phyloP scores from a whole-genome alignment of 495 filamentous ascomycete genomes.

The Hypomontagnella monticulosa region DNA sequence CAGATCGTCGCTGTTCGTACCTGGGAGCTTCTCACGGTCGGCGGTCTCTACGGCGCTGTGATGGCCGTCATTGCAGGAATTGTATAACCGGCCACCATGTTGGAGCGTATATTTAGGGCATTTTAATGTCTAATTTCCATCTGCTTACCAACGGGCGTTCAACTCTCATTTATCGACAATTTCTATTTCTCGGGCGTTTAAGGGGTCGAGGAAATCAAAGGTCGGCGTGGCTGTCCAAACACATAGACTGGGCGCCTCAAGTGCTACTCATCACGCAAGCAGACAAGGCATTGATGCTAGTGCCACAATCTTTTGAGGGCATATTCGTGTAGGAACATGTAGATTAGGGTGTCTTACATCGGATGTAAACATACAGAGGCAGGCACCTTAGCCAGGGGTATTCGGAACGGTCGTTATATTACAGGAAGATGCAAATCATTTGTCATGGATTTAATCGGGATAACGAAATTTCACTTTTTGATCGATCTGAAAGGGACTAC shows the following conservation, averaged over 20 bases:
- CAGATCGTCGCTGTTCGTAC: conserved; percentile 38
- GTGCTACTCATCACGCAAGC: no score
- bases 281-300: no score
- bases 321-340: conserved; percentile 8
- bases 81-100: conserved; percentile 27
- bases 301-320: neutral
- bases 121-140: no score
- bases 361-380: conserved; percentile 6
- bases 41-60: conserved; percentile 52
- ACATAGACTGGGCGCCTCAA: no score
- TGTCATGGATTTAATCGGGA: neutral
- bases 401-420: neutral
- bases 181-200: no score
- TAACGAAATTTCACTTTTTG: no score
- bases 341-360: neutral
- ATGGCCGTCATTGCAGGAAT: conserved; percentile 57
- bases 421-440: conserved; percentile 7
- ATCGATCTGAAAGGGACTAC: no score
- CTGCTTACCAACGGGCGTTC: no score
- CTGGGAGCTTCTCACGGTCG: conserved; percentile 47
- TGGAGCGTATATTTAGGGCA: neutral
- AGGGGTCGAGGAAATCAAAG: no score
- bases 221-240: no score
- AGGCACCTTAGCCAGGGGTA: neutral
- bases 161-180: no score